Percentiles rank a stretch among this genome's conserved stretches.
These are phyloP conservation scores for Bruguiera hainesii DNA, from an alignment of 441 rosid species.

Conservation along the genomic window DNA sequence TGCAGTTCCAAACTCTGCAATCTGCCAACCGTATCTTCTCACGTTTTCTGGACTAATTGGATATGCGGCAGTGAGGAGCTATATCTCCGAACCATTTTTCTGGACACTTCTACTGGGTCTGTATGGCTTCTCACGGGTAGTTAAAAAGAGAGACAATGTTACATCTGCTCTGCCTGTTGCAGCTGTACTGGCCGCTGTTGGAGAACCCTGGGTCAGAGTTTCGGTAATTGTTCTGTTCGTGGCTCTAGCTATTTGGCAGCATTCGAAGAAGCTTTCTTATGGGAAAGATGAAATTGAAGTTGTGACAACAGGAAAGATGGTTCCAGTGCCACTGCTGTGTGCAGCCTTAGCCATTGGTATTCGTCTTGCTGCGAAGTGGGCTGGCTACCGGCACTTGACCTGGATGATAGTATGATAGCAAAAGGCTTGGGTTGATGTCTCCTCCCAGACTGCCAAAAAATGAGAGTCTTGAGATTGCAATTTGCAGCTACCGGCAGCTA, in stretches of 20 bases:
- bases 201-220: slow-evolving; percentile 86
- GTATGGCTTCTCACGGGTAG: slow-evolving; percentile 52
- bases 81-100: slow-evolving; percentile 67
- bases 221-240: slow-evolving; percentile 46
- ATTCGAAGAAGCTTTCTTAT: slow-evolving; percentile 39
- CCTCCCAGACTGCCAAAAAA: background rate
- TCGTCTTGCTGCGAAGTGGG: slow-evolving; percentile 78
- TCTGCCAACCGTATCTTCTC: slow-evolving; percentile 55
- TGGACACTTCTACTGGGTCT: slow-evolving; percentile 69
- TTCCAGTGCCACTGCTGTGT: slow-evolving; percentile 57
- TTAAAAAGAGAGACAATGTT: slow-evolving; percentile 70
- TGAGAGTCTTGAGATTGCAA: slow-evolving; percentile 6
- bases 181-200: slow-evolving; percentile 75
- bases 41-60: slow-evolving; percentile 65
- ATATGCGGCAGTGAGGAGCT: slow-evolving; percentile 64
- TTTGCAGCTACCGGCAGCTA: no score
- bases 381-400: slow-evolving; percentile 78
- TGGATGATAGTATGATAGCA: slow-evolving; percentile 67
- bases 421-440: background rate
- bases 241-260: slow-evolving; percentile 58
- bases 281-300: slow-evolving; percentile 42
- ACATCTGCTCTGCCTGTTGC: slow-evolving; percentile 74
- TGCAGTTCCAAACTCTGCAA: slow-evolving; percentile 53
- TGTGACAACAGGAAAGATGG: slow-evolving; percentile 21
- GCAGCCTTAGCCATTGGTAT: slow-evolving; percentile 79